A percentile compares a stretch with the other conserved stretches of the same genome.
phyloP scores from a whole-genome alignment of 768 basidiomycete genomes.

The Hortiboletus campestris region DNA sequence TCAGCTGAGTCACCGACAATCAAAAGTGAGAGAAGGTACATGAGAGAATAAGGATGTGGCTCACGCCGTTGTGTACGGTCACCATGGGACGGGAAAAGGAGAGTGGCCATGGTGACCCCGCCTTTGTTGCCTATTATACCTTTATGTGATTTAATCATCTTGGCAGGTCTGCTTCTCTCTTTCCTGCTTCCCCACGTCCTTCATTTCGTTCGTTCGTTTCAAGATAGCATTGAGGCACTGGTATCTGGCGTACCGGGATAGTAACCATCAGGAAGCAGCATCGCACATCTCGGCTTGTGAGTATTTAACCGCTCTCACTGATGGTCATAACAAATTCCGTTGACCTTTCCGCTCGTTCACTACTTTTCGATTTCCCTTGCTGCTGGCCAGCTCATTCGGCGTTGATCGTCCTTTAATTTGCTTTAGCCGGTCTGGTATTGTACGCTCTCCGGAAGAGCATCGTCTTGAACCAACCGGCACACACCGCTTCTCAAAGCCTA shows the following conservation, averaged over 20 bases:
- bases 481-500: slow-evolving; percentile 8
- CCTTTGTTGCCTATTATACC: neutral
- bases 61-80: neutral
- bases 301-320: slow-evolving; percentile 11
- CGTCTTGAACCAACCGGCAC: slow-evolving; percentile 13
- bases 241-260: neutral
- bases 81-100: neutral
- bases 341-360: neutral
- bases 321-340: neutral
- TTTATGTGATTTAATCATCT: too few relatives aligned
- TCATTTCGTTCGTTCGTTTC: neutral
- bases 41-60: neutral
- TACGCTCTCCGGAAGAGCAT: slow-evolving; percentile 36
- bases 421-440: slow-evolving; percentile 42
- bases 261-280: slow-evolving; percentile 7
- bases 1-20: neutral
- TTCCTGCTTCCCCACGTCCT: neutral
- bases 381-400: slow-evolving; percentile 52
- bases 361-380: slow-evolving; percentile 10
- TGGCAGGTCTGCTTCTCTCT: neutral
- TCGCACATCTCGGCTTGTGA: slow-evolving; percentile 1
- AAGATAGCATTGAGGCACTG: neutral
- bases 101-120: slow-evolving; percentile 22
- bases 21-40: neutral
- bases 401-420: slow-evolving; percentile 63